These are phyloP conservation scores for Pinus tabuliformis DNA, from an alignment of 75 land plant genomes.

Conservation along the genomic window DNA sequence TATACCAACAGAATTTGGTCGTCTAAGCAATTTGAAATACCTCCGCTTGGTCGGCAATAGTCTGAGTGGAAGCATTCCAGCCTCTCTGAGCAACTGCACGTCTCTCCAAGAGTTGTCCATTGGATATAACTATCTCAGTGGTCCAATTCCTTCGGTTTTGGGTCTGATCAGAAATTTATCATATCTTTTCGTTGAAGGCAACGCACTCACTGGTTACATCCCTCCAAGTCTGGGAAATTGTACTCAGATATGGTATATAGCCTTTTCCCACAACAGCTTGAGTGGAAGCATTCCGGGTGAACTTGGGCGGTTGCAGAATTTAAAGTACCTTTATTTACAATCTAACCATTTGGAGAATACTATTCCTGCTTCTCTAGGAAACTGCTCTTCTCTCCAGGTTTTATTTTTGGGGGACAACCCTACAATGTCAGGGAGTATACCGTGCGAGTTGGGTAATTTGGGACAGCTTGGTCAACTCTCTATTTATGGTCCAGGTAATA, in stretches of 20 bases:
- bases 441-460: background rate
- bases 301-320: background rate
- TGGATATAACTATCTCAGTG: conserved; percentile 46
- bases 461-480: background rate
- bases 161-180: conserved; percentile 16
- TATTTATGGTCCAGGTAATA: background rate
- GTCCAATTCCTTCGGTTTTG: conserved; percentile 33
- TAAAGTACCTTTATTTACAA: too few relatives aligned
- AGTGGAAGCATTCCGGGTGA: too few relatives aligned
- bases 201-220: conserved; percentile 32
- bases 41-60: conserved; percentile 29
- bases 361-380: background rate
- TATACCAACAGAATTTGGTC: conserved; percentile 38
- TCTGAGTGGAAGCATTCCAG: conserved; percentile 53
- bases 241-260: too few relatives aligned
- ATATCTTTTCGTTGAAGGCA: conserved; percentile 12
- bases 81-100: conserved; percentile 17
- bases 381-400: background rate
- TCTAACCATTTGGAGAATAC: background rate
- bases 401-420: background rate
- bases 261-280: too few relatives aligned
- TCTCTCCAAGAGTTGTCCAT: conserved; percentile 47
- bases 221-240: background rate
- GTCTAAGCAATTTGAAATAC: conserved; percentile 25
- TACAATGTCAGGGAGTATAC: background rate